Base-by-base conservation (phyloP, 1,284 basidiomycete genomes). In the Vanrija sp. region DNA sequence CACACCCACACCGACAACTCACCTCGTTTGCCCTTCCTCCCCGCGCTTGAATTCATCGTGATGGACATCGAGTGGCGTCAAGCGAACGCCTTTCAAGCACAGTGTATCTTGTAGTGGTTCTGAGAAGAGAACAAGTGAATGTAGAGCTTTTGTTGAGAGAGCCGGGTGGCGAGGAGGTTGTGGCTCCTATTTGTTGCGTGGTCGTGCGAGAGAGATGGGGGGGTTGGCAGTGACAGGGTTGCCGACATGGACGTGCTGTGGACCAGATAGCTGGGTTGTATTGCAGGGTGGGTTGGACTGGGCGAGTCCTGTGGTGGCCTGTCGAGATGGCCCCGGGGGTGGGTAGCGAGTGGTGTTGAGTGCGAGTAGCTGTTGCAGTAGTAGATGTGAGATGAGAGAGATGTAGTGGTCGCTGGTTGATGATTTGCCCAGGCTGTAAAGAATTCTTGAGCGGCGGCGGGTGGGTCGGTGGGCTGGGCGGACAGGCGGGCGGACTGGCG, bases 11-110 rank as follows among this genome's bases (percentile, higher is more conserved):
- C 24, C 4, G 5, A 25, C 31, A 12, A 57, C 59, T 61, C 37
- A 61, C 59, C 59, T 53, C 59, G 55, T 47, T 57, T 61, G 55
- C 53, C 59, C 45, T 61, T 55, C 55, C 59, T 55, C 56, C 55
- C 59, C 55, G 46, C 44, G 41, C 49, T 41, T 24, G 38, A 25
- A 49, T 55, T 57, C 53, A 57, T 57, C 37, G 59, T 57, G 48
- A 60, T 56, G 19, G 59, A 57, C 54, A 56, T 56, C 53, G 19
- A 45, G 41, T 31, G 36, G 37, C 16, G 46, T 27, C 39, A 41
- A 22, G 36, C 27, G 49, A n/a, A 36, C 20, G 47, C 47, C 44
- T 42, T 51, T 51, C 25, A 49, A 37, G 36, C 41, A 18, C n/a
- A 38, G 50, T 42, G 48, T 61, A 61, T 61, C 53, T 49, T 43